phyloP scores from a whole-genome alignment of 2,329 filamentous ascomycete genomes.

The Aureobasidium musti region DNA sequence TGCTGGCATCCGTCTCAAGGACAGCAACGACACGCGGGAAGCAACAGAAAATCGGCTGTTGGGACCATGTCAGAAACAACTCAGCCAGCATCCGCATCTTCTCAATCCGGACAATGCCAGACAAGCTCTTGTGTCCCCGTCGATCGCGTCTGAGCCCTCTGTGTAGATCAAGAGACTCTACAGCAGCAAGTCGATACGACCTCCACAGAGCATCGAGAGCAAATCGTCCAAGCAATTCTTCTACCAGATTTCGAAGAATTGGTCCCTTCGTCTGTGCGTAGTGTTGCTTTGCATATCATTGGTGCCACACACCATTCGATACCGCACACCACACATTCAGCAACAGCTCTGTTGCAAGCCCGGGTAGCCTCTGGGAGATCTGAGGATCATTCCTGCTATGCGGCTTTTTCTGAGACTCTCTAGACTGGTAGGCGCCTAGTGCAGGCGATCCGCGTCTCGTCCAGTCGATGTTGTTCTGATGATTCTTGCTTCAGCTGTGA shows the following conservation, averaged over 20 bases:
- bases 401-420: slow-evolving; percentile 24
- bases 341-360: slow-evolving; percentile 9
- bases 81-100: slow-evolving; percentile 15
- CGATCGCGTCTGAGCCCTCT: slow-evolving; percentile 10
- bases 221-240: slow-evolving; percentile 22
- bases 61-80: slow-evolving; percentile 19
- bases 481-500: neutral
- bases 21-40: neutral
- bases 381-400: slow-evolving; percentile 26
- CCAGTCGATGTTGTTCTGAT: slow-evolving; percentile 9
- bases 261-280: slow-evolving; percentile 25
- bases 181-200: slow-evolving; percentile 21
- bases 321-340: slow-evolving; percentile 8
- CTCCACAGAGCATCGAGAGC: neutral
- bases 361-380: slow-evolving; percentile 13
- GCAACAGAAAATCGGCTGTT: slow-evolving; percentile 8
- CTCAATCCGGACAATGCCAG: slow-evolving; percentile 23
- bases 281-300: slow-evolving; percentile 20
- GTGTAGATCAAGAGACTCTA: slow-evolving; percentile 8
- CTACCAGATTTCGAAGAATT: slow-evolving; percentile 14
- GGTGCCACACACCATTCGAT: slow-evolving; percentile 16
- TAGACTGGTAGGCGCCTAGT: slow-evolving; percentile 18
- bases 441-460: neutral
- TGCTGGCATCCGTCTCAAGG: neutral
- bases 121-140: slow-evolving; percentile 5